Conservation (phyloP, 192 early-diverging fungal species). For the Spinellus fusiger region DNA sequence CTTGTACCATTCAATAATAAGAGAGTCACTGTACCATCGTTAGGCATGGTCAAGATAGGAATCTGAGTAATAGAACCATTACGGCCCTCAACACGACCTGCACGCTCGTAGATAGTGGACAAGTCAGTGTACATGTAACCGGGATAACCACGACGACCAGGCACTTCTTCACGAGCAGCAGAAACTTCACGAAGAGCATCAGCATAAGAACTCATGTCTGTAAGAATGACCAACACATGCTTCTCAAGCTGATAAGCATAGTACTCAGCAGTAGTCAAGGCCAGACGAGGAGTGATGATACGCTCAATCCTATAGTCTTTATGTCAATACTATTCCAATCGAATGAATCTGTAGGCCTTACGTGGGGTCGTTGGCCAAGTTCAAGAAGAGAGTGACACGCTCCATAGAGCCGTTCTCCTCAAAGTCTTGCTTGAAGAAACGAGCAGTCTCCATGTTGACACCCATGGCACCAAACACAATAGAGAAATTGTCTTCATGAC, state of each 20-base stretch:
- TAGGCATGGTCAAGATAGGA: slow-evolving; percentile 99
- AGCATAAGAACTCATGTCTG: slow-evolving; percentile 99
- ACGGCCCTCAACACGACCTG: slow-evolving; percentile 93
- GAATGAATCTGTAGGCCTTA: slow-evolving; percentile 23
- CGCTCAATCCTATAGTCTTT: slow-evolving; percentile 79
- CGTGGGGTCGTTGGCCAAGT: slow-evolving; percentile 99
- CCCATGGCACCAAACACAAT: slow-evolving; percentile 99
- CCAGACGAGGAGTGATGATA: slow-evolving; percentile 98
- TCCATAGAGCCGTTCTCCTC: slow-evolving; percentile 99
- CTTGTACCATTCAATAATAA: too few species aligned
- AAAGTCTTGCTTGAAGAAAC: slow-evolving; percentile 99
- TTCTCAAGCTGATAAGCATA: slow-evolving; percentile 99
- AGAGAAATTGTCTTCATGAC: slow-evolving; percentile 98
- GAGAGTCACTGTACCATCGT: slow-evolving; percentile 68
- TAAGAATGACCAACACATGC: slow-evolving; percentile 98
- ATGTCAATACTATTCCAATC: background rate
- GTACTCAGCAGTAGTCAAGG: slow-evolving; percentile 98
- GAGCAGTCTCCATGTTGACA: slow-evolving; percentile 99
- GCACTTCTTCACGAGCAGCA: slow-evolving; percentile 98
- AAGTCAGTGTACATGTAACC: slow-evolving; percentile 99
- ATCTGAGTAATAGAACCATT: slow-evolving; percentile 99
- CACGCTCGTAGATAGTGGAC: slow-evolving; percentile 99
- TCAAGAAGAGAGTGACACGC: slow-evolving; percentile 96
- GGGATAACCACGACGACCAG: slow-evolving; percentile 98
- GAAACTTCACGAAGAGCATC: slow-evolving; percentile 99